phyloP scores from a whole-genome alignment of 345 rosid species.

The Euphorbia pulcherrima region DNA sequence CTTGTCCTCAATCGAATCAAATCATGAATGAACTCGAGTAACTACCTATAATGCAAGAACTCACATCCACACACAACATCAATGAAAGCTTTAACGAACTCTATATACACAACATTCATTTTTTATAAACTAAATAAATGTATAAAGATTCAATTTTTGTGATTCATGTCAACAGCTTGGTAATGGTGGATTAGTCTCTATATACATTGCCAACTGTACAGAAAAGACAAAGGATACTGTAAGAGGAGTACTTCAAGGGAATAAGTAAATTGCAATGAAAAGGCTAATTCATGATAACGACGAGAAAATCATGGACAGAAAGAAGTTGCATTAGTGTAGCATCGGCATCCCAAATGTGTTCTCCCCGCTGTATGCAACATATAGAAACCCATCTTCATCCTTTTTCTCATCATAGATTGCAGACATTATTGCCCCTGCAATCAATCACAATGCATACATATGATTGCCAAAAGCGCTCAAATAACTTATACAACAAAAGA shows the following conservation, averaged over 20 bases:
- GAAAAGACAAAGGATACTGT: neutral
- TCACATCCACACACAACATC: neutral
- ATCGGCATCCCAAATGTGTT: slow-evolving; percentile 58
- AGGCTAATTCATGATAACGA: neutral
- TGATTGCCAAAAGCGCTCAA: no score
- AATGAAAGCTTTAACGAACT: neutral
- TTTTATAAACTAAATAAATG: neutral
- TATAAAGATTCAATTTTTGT: slow-evolving; percentile 3
- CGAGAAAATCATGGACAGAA: neutral
- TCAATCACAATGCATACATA: neutral
- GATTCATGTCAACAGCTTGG: slow-evolving; percentile 3
- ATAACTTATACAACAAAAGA: neutral
- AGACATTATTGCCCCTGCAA: slow-evolving; percentile 67
- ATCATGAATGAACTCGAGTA: no score
- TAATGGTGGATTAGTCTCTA: slow-evolving; percentile 10
- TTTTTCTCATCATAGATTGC: slow-evolving; percentile 73
- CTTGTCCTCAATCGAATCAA: no score
- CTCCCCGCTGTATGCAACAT: slow-evolving; percentile 81
- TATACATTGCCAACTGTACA: slow-evolving; percentile 18
- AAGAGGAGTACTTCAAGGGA: slow-evolving; percentile 1
- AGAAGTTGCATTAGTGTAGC: slow-evolving; percentile 3
- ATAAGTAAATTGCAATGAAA: neutral
- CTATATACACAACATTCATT: neutral
- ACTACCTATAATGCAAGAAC: no score
- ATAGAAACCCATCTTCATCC: slow-evolving; percentile 80